Evolutionary conservation across 1,284 basidiomycete genomes (phyloP).

Genomic region (Austroboletus novae-zelandiae): DNA sequence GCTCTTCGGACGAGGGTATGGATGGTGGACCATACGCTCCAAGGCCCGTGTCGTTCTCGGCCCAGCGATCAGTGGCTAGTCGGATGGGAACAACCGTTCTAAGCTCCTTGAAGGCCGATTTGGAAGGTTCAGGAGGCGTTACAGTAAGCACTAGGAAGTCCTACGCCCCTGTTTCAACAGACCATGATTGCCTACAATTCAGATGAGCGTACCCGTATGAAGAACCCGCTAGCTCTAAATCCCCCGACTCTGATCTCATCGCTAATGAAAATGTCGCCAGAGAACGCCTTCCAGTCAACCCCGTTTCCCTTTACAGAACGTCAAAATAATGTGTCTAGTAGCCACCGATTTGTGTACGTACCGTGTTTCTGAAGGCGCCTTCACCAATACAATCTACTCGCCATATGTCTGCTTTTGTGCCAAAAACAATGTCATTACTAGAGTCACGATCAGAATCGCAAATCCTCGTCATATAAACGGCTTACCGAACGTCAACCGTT

Average conservation of each 20-base stretch:
- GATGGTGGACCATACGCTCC: slow-evolving; percentile 30
- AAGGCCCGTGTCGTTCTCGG: slow-evolving; percentile 40
- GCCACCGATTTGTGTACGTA: slow-evolving; percentile 32
- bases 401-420: slow-evolving; percentile 70
- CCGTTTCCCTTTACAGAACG: slow-evolving; percentile 49
- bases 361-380: slow-evolving; percentile 55
- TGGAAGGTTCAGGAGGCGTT: slow-evolving; percentile 51
- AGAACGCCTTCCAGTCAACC: slow-evolving; percentile 56
- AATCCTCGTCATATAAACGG: not conserved
- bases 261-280: slow-evolving; percentile 56
- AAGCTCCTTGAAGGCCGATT: slow-evolving; percentile 55
- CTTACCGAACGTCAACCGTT: slow-evolving; percentile 62
- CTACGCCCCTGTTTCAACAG: slow-evolving; percentile 31
- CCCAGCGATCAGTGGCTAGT: slow-evolving; percentile 65
- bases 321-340: slow-evolving; percentile 6
- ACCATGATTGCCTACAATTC: not conserved
- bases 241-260: slow-evolving; percentile 49
- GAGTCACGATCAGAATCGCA: slow-evolving; percentile 4
- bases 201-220: slow-evolving; percentile 49
- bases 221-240: slow-evolving; percentile 64
- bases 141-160: slow-evolving; percentile 64
- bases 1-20: slow-evolving; percentile 31
- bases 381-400: slow-evolving; percentile 61
- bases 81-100: slow-evolving; percentile 59
- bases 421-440: slow-evolving; percentile 37